Conservation (phyloP, 345 rosid genomes). For the Citrus glauca region DNA sequence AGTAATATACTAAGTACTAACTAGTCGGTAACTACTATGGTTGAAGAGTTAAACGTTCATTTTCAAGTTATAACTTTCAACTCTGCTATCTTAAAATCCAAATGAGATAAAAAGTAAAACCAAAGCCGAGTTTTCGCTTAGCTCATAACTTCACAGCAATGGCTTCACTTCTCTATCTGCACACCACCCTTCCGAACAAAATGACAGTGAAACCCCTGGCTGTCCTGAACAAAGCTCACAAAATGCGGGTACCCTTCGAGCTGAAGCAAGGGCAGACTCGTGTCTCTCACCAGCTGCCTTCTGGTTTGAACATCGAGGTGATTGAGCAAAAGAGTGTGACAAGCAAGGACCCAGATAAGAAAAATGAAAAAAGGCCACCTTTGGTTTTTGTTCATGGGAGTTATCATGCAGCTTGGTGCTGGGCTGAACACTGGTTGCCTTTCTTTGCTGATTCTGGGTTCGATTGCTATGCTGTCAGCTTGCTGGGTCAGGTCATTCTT, state of each 20-base stretch:
- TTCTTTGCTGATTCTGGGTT: slow-evolving; percentile 75
- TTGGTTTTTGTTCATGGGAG: slow-evolving; percentile 88
- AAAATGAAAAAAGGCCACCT: slow-evolving; percentile 36
- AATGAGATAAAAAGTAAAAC: not conserved
- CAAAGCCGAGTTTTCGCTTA: not conserved
- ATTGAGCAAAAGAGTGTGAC: slow-evolving; percentile 50
- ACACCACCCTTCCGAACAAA: slow-evolving; percentile 10
- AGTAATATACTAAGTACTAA: too few relatives aligned
- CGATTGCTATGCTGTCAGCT: slow-evolving; percentile 79
- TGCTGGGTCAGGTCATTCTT: slow-evolving; percentile 66
- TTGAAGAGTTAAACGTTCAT: too few relatives aligned
- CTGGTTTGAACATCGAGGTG: slow-evolving; percentile 79
- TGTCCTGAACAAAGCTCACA: slow-evolving; percentile 23
- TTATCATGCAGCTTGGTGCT: slow-evolving; percentile 96
- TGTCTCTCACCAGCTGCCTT: slow-evolving; percentile 66
- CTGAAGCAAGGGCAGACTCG: slow-evolving; percentile 68
- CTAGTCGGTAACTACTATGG: too few relatives aligned
- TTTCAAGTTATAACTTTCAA: too few relatives aligned
- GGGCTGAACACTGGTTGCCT: slow-evolving; percentile 93
- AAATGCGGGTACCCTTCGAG: slow-evolving; percentile 39
- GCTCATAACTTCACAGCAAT: slow-evolving; percentile 16
- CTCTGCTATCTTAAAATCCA: too few relatives aligned
- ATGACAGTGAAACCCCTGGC: slow-evolving; percentile 29
- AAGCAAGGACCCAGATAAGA: slow-evolving; percentile 3
- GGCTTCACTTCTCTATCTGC: slow-evolving; percentile 34